A percentile compares a stretch with the other conserved stretches of the same genome.
phyloP scores from a whole-genome alignment of 2,329 filamentous ascomycete species.

The Lojkania enalia region DNA sequence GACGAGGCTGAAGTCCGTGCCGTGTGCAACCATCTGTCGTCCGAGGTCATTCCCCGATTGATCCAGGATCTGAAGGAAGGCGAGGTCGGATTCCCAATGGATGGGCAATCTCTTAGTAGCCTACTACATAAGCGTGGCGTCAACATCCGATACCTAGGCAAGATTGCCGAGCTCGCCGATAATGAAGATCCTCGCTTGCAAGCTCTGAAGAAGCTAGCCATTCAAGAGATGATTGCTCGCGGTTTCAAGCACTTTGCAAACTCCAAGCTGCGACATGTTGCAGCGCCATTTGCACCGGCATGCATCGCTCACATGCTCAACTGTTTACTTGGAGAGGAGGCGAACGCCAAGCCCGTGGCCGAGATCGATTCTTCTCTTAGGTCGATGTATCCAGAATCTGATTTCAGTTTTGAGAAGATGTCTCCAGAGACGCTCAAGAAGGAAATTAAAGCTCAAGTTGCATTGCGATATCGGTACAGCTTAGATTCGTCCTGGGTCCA shows the following conservation, averaged over 20 bases:
- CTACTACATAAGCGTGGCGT: conserved; percentile 96
- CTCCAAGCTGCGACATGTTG: conserved; percentile 76
- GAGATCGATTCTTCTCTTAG: conserved; percentile 76
- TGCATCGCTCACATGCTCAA: conserved; percentile 89
- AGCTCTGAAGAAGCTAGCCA: conserved; percentile 74
- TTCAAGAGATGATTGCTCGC: conserved; percentile 94
- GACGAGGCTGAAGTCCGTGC: conserved; percentile 89
- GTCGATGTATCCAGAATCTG: conserved; percentile 76
- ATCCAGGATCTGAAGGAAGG: conserved; percentile 86
- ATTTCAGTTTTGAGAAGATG: conserved; percentile 78
- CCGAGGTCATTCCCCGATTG: conserved; percentile 80
- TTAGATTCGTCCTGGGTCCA: conserved; percentile 70
- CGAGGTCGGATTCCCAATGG: conserved; percentile 97
- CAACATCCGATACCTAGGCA: conserved; percentile 94
- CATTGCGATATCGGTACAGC: conserved; percentile 74
- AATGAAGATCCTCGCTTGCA: conserved; percentile 67
- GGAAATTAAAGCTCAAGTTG: conserved; percentile 72
- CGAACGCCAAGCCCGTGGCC: conserved; percentile 77
- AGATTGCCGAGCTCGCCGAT: conserved; percentile 69
- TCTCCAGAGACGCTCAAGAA: conserved; percentile 72
- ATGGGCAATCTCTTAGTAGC: conserved; percentile 85
- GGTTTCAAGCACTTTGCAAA: conserved; percentile 92
- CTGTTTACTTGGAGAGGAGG: conserved; percentile 77
- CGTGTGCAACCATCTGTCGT: conserved; percentile 76
- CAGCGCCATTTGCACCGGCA: conserved; percentile 76